Evolutionary conservation across 2,329 filamentous ascomycete genomes (phyloP).

Genomic region (Verticillium longisporum): DNA sequence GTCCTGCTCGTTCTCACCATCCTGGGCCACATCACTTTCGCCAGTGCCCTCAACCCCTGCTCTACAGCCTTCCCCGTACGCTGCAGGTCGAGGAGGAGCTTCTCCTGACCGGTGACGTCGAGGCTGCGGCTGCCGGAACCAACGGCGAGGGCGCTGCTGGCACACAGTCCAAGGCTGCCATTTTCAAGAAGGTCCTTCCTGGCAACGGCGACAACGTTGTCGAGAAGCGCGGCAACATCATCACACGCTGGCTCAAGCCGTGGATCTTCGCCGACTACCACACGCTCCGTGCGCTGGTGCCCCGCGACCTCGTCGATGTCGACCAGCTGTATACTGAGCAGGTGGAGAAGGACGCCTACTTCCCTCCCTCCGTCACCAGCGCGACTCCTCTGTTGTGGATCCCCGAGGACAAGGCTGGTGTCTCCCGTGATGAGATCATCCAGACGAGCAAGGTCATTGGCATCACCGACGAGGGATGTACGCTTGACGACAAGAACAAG

Average conservation of each 20-base stretch:
- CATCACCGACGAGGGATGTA: slow-evolving; percentile 74
- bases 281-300: slow-evolving; percentile 62
- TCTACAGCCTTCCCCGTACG: slow-evolving; percentile 65
- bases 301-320: slow-evolving; percentile 38
- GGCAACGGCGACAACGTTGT: slow-evolving; percentile 16
- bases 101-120: slow-evolving; percentile 14
- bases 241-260: slow-evolving; percentile 68
- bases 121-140: background rate
- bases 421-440: slow-evolving; percentile 69
- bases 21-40: slow-evolving; percentile 69
- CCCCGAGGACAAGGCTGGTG: slow-evolving; percentile 65
- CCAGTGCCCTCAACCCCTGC: slow-evolving; percentile 60
- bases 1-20: slow-evolving; percentile 69
- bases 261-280: slow-evolving; percentile 70
- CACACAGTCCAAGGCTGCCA: slow-evolving; percentile 10
- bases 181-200: slow-evolving; percentile 9
- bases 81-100: slow-evolving; percentile 33
- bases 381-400: slow-evolving; percentile 74
- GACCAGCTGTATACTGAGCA: slow-evolving; percentile 55
- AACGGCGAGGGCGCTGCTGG: background rate
- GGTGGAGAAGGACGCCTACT: slow-evolving; percentile 62
- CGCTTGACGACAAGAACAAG: slow-evolving; percentile 57
- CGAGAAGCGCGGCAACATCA: slow-evolving; percentile 46
- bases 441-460: slow-evolving; percentile 66
- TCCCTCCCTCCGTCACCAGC: slow-evolving; percentile 61